phyloP scores from a whole-genome alignment of 495 filamentous ascomycete genomes.

The Annulohypoxylon stygium region DNA sequence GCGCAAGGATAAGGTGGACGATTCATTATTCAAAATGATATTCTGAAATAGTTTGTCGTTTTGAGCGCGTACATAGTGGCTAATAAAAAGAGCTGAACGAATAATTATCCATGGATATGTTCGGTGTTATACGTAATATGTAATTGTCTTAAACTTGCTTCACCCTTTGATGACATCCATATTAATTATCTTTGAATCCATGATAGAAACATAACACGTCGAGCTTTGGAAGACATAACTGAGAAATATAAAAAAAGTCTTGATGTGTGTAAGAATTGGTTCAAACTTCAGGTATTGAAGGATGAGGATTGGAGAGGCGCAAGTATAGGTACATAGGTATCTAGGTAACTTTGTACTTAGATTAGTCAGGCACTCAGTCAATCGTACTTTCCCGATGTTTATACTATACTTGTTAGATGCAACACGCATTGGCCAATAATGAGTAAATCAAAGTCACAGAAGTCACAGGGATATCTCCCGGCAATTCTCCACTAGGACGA shows the following conservation, averaged over 20 bases:
- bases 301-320: no score
- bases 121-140: background rate
- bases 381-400: background rate
- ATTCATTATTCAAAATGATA: background rate
- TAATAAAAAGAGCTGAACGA: background rate
- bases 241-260: no score
- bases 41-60: background rate
- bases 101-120: background rate
- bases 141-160: no score
- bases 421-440: background rate
- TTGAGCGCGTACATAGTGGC: background rate
- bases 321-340: no score
- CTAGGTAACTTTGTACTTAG: background rate
- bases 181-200: no score
- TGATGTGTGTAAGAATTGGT: no score
- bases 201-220: no score
- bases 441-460: no score
- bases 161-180: no score
- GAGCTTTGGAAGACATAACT: no score
- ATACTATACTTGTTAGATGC: background rate
- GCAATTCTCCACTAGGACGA: background rate
- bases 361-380: background rate
- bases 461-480: background rate
- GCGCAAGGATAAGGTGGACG: constrained; percentile 36
- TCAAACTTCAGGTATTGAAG: no score